These are phyloP conservation scores for Trypanosoma scelopori DNA, from an alignment of 208 protist genomes.

Conservation along the genomic window DNA sequence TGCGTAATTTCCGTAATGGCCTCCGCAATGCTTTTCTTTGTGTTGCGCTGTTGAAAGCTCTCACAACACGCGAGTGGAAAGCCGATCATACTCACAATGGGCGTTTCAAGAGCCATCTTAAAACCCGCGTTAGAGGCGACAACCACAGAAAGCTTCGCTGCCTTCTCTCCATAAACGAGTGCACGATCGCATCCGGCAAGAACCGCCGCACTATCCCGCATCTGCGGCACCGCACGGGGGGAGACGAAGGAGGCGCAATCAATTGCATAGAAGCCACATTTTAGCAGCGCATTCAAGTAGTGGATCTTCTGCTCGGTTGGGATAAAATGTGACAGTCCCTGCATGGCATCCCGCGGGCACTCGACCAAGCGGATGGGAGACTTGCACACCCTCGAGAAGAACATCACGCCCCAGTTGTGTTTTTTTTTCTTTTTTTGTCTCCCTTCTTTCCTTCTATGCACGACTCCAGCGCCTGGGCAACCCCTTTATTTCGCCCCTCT, in stretches of 20 bases:
- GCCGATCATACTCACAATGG: conserved; percentile 32
- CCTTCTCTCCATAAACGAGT: not conserved
- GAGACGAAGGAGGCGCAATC: conserved; percentile 45
- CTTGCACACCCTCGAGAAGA: not conserved
- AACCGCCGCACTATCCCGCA: conserved; percentile 41
- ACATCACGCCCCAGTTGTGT: no score
- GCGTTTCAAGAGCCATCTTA: conserved; percentile 20
- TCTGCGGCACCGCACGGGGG: conserved; percentile 41
- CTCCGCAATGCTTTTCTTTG: conserved; percentile 27
- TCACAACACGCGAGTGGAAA: conserved; percentile 39
- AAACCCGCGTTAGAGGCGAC: conserved; percentile 27
- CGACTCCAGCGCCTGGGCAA: no score
- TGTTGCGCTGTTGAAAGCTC: conserved; percentile 38
- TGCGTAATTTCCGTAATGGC: conserved; percentile 18
- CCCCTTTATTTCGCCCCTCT: not conserved
- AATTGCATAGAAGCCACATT: conserved; percentile 38
- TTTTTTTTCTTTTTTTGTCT: conserved; percentile 3
- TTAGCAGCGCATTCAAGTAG: conserved; percentile 35
- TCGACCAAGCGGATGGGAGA: conserved; percentile 35
- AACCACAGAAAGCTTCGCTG: conserved; percentile 36
- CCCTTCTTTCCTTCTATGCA: no score
- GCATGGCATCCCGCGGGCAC: conserved; percentile 46
- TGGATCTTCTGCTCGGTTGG: conserved; percentile 39
- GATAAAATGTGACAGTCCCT: conserved; percentile 36
- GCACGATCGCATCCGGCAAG: conserved; percentile 22